Percentiles rank a stretch among this genome's conserved stretches.
Evolutionary conservation across 495 filamentous ascomycete genomes (phyloP).

Genomic region (Neurospora discreta): DNA sequence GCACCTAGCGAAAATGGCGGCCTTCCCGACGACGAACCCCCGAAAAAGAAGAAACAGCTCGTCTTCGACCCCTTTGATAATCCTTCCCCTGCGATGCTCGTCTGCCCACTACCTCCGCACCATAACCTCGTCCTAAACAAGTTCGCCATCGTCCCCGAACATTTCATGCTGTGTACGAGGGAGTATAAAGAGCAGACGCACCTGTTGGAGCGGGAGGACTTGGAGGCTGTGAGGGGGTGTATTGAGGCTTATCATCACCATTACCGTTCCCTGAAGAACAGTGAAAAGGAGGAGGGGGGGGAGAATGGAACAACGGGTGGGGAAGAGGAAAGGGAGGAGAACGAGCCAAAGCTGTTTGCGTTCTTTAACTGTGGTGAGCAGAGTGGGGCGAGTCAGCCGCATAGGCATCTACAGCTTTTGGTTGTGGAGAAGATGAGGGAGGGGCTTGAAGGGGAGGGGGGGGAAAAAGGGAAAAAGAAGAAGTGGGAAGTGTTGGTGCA

Average conservation of each 20-base stretch:
- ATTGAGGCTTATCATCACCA: constrained; percentile 45
- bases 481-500: constrained; percentile 47
- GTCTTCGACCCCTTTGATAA: constrained; percentile 59
- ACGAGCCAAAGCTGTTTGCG: constrained; percentile 43
- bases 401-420: constrained; percentile 70
- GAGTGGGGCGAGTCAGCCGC: constrained; percentile 70
- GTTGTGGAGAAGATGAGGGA: constrained; percentile 57
- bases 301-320: too few relatives aligned
- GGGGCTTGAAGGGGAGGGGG: constrained; percentile 19
- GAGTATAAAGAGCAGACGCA: constrained; percentile 57
- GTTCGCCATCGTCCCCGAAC: constrained; percentile 66
- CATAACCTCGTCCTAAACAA: constrained; percentile 73
- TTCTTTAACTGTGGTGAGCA: constrained; percentile 76
- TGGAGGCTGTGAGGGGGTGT: constrained; percentile 54
- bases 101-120: constrained; percentile 43
- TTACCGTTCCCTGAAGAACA: too few relatives aligned
- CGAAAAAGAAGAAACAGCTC: not conserved
- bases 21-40: not conserved
- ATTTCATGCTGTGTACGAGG: constrained; percentile 69
- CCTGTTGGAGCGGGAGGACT: constrained; percentile 52
- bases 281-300: too few relatives aligned
- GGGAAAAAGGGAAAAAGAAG: not conserved
- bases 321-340: not conserved
- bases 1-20: not conserved
- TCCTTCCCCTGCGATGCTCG: constrained; percentile 47